These are phyloP conservation scores for Nakazawaea holstii DNA, from an alignment of 805 yeast species.

Conservation along the genomic window DNA sequence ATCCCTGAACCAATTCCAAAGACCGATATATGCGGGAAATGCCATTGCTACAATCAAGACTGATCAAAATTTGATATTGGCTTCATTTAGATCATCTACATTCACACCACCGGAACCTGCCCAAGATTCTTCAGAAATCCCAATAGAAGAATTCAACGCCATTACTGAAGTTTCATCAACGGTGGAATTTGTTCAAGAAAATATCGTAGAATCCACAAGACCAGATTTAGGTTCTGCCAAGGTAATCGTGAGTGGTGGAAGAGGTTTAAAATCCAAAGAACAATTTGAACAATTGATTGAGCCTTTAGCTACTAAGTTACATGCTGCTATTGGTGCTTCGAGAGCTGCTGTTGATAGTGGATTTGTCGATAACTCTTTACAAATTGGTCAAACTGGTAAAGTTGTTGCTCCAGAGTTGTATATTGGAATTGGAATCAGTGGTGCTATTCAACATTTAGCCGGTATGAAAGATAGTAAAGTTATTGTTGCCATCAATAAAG, in stretches of 20 bases:
- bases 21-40: constrained; percentile 97
- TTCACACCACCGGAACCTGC: constrained; percentile 45
- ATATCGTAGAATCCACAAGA: constrained; percentile 70
- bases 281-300: constrained; percentile 70
- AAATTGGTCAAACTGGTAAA: constrained; percentile 97
- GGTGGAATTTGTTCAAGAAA: constrained; percentile 70
- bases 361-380: constrained; percentile 91
- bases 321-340: constrained; percentile 96
- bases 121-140: constrained; percentile 26
- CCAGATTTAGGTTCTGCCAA: constrained; percentile 88
- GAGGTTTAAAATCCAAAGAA: constrained; percentile 88
- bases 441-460: constrained; percentile 97
- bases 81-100: constrained; percentile 83
- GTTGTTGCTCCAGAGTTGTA: constrained; percentile 95
- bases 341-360: constrained; percentile 98
- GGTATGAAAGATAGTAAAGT: constrained; percentile 97
- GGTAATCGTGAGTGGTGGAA: constrained; percentile 85
- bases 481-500: constrained; percentile 92
- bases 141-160: constrained; percentile 43
- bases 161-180: constrained; percentile 31
- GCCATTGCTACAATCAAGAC: constrained; percentile 79
- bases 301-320: constrained; percentile 79
- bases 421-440: constrained; percentile 90
- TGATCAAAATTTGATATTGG: constrained; percentile 56
- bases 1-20: constrained; percentile 65